Evolutionary conservation across 2,329 filamentous ascomycete genomes (phyloP), one percentile per base, ranked within the genome.

Genomic region (Colletotrichum phormii): DNA sequence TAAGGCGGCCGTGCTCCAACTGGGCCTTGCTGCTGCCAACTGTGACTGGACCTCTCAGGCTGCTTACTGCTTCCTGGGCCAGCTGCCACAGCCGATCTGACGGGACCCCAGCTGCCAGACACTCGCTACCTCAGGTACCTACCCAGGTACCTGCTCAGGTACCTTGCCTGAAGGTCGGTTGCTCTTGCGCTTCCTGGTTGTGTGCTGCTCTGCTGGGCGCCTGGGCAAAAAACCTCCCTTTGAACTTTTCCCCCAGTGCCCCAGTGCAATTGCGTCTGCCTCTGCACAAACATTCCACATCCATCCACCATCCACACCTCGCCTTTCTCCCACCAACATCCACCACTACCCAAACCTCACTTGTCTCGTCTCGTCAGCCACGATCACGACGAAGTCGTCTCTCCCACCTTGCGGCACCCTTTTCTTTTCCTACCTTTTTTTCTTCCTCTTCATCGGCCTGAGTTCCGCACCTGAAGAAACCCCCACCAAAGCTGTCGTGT

Each of bases 401-500:
- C 68, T 58, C 42, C 67, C 53, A 71, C 59, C 59, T 72, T 63
- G 68, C 68, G 71, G 67, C 68, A 67, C 62, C 55, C 59, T 33
- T 73, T 73, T 80, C 79, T 75, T 78, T 76, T 71, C 75, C 69
- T 72, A 74, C 74, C 75, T 64, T 73, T 74, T 77, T 74, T 55
- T 60, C 67, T 75, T 74, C 78, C 76, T 55, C 67, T 35, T 22
- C 66, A 70, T 75, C 78, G 75, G 77, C 77, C 77, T 76, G 78
- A 80, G 66, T 73, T 64, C 66, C 66, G 66, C 54, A 54, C 59
- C 55, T 65, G 59, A 57, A 37, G 62, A 42, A 42, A 59, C 66
- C 58, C 59, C 75, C 53, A 61, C 74, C 37, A 66, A 62, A 72
- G 64, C 74, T 75, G 72, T 75, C 69, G 71, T 73, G 74, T 66